These are phyloP conservation scores for Entomophthora muscae DNA, from an alignment of 371 early-diverging fungal genomes.

Conservation along the genomic window DNA sequence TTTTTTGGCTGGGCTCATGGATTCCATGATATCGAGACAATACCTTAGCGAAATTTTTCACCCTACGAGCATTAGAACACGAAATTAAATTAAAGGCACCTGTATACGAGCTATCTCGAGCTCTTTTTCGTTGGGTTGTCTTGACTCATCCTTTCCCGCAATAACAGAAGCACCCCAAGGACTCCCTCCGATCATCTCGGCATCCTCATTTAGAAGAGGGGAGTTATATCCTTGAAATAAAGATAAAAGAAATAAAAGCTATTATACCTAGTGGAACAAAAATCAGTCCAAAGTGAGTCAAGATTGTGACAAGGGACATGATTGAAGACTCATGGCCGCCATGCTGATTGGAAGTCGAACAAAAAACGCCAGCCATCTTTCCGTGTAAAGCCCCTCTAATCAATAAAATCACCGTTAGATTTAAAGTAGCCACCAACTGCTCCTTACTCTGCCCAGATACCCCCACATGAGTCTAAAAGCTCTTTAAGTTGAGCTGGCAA, in stretches of 20 bases:
- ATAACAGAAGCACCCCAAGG: constrained; percentile 29
- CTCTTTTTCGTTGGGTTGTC: constrained; percentile 44
- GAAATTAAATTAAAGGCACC: constrained; percentile 16
- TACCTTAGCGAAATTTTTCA: neutral
- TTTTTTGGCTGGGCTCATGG: neutral
- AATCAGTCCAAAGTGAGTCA: constrained; percentile 65
- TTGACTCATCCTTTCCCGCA: constrained; percentile 35
- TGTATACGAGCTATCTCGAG: constrained; percentile 38
- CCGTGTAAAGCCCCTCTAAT: constrained; percentile 31
- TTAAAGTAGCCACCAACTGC: neutral
- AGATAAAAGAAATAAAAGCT: constrained; percentile 22
- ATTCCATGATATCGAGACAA: neutral
- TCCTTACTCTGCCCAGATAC: constrained; percentile 31
- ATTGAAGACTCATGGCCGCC: constrained; percentile 72
- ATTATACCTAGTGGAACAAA: constrained; percentile 59
- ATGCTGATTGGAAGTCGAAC: constrained; percentile 47
- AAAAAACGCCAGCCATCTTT: constrained; percentile 59
- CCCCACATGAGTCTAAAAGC: constrained; percentile 50
- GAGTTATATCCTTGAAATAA: constrained; percentile 16
- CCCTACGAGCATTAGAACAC: neutral
- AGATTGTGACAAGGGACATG: constrained; percentile 39
- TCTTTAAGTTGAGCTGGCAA: constrained; percentile 61
- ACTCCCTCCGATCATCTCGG: constrained; percentile 39
- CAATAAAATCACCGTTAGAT: constrained; percentile 26
- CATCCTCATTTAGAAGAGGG: constrained; percentile 25